Base-by-base conservation (phyloP, 495 filamentous ascomycete species). In the Penicillium angulare region DNA sequence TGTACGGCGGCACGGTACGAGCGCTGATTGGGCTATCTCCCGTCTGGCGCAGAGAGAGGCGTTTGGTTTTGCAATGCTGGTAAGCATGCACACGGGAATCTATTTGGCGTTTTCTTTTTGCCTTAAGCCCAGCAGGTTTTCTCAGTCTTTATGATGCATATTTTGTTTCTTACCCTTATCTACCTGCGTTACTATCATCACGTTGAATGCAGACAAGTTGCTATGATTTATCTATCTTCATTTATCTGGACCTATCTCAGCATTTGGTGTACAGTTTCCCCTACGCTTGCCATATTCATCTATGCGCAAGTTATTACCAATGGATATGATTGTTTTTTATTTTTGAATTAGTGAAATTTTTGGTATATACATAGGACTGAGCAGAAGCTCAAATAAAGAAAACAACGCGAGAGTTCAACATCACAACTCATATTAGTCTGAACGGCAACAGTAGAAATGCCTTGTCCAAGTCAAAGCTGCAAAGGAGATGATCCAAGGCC, bases 31-130 rank as follows among this genome's bases (percentile, higher is more conserved):
- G 49, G 22, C 39, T n/a, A 15, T 42, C n/a, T 20, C 34, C 43
- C 47, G 49, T 44, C 58, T 63, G 55, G 57, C 33, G 52, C 49
- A 59, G 63, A 65, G 63, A 48, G 48, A 50, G 69, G 69, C 63
- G 61, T 65, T 57, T 49, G 48, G 23, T 31, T 34, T 48, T 55
- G 21, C 45, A 53, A 50, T 56, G 47, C 50, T 52, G 60, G 40
- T 40, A 27, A 61, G 56, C 59, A 50, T 60, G 34, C 47, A 15
- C 7, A 31, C 27, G 39, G 26, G 50, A 18, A 45, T 27, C 35
- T 43, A 39, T 39, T 18, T 15, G 56, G 59, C 52, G 55, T 50
- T 55, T 48, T 35, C 21, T 18, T 18, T 42, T 32, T 41, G 42
- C 10, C 12, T 7, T 31, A n/a, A 42, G 35, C 40, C 43, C 24